phyloP scores from a whole-genome alignment of 306 rosid genomes.

The Biancaea sappan region DNA sequence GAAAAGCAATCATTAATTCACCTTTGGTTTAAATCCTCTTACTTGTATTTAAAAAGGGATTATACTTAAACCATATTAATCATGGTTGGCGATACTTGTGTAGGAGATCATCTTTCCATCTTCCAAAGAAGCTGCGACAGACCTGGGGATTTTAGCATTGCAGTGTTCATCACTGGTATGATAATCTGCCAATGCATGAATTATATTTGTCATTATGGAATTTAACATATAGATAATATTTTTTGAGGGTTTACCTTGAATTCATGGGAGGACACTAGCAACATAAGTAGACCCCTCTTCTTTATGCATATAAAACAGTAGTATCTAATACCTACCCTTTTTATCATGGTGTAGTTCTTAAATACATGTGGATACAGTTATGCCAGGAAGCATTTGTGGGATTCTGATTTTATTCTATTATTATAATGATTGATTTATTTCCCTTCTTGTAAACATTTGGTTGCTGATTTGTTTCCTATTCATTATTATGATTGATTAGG shows the following conservation, averaged over 20 bases:
- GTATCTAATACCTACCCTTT: background rate
- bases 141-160: conserved; percentile 62
- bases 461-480: no score
- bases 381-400: background rate
- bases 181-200: conserved; percentile 16
- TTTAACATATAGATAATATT: conserved; percentile 17
- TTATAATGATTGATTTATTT: no score
- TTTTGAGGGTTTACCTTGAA: conserved; percentile 3
- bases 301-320: background rate
- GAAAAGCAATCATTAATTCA: conserved; percentile 25
- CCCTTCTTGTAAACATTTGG: no score
- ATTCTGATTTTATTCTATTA: no score
- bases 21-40: conserved; percentile 13
- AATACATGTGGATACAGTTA: background rate
- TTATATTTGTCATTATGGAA: conserved; percentile 20
- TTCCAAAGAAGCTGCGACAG: conserved; percentile 55
- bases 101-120: conserved; percentile 80
- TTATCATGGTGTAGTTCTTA: background rate
- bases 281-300: background rate
- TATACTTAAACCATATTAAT: background rate
- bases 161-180: conserved; percentile 85
- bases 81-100: conserved; percentile 23
- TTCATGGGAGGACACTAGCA: conserved; percentile 13
- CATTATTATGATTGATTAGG: no score
- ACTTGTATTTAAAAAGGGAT: conserved; percentile 26